phyloP scores from a whole-genome alignment of 2,329 filamentous ascomycete species.

The Lecanosticta acicola region DNA sequence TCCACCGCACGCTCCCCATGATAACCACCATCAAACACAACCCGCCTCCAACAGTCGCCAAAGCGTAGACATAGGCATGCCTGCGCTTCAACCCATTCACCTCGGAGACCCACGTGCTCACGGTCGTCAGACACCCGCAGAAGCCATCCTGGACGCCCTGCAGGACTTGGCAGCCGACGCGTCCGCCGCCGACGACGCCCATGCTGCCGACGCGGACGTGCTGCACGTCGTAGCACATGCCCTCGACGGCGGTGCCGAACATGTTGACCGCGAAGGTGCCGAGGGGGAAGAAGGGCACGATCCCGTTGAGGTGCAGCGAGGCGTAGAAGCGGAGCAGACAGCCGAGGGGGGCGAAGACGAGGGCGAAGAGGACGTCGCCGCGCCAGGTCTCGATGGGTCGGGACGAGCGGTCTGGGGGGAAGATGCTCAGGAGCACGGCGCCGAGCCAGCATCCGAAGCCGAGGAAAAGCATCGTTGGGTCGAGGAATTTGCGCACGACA shows the following conservation, averaged over 20 bases:
- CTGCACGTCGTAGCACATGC: slow-evolving; percentile 72
- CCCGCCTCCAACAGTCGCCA: slow-evolving; percentile 54
- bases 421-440: slow-evolving; percentile 64
- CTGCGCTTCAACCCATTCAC: slow-evolving; percentile 36
- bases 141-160: slow-evolving; percentile 47
- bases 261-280: slow-evolving; percentile 84
- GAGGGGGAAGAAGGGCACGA: slow-evolving; percentile 64
- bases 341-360: slow-evolving; percentile 77
- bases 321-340: slow-evolving; percentile 70
- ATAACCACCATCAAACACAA: slow-evolving; percentile 59
- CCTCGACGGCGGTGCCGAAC: slow-evolving; percentile 67
- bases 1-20: slow-evolving; percentile 73
- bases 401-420: slow-evolving; percentile 61
- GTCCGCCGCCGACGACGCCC: slow-evolving; percentile 37
- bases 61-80: slow-evolving; percentile 65
- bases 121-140: slow-evolving; percentile 45
- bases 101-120: slow-evolving; percentile 46
- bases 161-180: slow-evolving; percentile 41
- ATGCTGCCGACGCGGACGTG: slow-evolving; percentile 46
- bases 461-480: slow-evolving; percentile 59
- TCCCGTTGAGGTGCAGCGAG: slow-evolving; percentile 64
- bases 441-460: slow-evolving; percentile 72
- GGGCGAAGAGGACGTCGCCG: slow-evolving; percentile 64
- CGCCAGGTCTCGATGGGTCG: slow-evolving; percentile 69
- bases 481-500: slow-evolving; percentile 55